Evolutionary conservation across 352 stramenopile species (phyloP), one percentile per base, ranked within the genome.

Genomic region (Vaucheria bursata): DNA sequence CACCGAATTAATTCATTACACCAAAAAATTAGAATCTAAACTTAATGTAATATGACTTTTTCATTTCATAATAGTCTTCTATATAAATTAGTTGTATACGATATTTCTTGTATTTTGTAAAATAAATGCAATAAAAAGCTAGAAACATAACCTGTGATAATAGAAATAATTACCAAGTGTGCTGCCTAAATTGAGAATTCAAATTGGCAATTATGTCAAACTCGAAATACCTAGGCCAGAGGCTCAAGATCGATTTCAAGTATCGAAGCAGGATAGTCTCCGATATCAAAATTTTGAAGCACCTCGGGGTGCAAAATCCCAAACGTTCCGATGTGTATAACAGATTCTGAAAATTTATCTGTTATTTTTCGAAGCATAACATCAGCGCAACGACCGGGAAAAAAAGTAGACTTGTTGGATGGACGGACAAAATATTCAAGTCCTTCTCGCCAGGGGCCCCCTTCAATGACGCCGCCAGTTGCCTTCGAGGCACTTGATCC

Each of bases 221-320:
- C 5, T 50, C 39, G 39, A 5, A 12, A 50, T 12, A 5, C 5
- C 39, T 70, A 85, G 75, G 84, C 84, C 34, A 99, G 88, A 72
- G 89, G 88, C 87, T 99, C 94, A 77, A 99, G 88, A 86, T 98
- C 92, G 85, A 99, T 93, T 86, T 99, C 96, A 66, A 99, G 81
- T 75, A 95, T 88, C 33, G 93, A 98, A 38, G 89, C 94, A 34
- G 97, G 96, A 29, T 69, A 69, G 83, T 98, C 97, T 29, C 92
- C 82, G 79, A 99, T 88, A 79, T 98, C 95, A 86, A 98, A 99
- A 88, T 96, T 97, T 68, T 91, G 88, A 53, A 99, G 88, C 39
- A 99, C 96, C 64, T 97, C 85, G 0, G 96, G 96, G 87, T 99
- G 95, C 50, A 99, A 85, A 80, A 99, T 95, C 70, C 97, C 97